phyloP scores from a whole-genome alignment of 2,329 filamentous ascomycete genomes.

The Trichoderma citrinoviride region DNA sequence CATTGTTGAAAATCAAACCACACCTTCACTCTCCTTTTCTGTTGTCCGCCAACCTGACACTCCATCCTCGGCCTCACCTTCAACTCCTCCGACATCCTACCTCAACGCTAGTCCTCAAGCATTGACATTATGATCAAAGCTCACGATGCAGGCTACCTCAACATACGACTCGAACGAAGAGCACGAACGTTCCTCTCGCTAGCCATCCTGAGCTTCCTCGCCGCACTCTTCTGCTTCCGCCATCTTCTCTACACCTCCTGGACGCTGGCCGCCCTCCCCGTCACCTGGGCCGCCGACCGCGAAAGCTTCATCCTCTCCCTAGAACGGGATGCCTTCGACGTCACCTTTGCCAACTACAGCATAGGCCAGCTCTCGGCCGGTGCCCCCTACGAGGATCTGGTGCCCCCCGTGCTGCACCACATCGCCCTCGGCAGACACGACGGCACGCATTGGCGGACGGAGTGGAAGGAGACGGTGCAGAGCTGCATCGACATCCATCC shows the following conservation, averaged over 20 bases:
- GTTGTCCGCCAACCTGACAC: not conserved
- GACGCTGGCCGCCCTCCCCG: conserved; percentile 32
- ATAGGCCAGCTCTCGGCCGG: conserved; percentile 31
- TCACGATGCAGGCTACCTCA: not conserved
- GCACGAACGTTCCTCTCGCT: conserved; percentile 16
- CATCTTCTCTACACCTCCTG: conserved; percentile 29
- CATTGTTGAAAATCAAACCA: not conserved
- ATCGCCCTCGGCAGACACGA: conserved; percentile 31
- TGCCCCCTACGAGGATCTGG: conserved; percentile 31
- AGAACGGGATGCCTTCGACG: conserved; percentile 32
- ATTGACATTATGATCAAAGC: conserved; percentile 8
- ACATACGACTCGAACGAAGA: not conserved
- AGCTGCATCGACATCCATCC: conserved; percentile 36
- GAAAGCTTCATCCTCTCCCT: conserved; percentile 32
- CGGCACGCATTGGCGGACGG: conserved; percentile 26
- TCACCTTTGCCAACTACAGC: conserved; percentile 36
- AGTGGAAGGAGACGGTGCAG: conserved; percentile 34
- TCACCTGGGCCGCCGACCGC: conserved; percentile 30
- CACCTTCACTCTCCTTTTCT: not conserved
- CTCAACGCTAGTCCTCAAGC: not conserved
- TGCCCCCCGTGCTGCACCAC: conserved; percentile 38
- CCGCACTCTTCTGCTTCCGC: conserved; percentile 24
- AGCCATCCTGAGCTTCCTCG: conserved; percentile 14
- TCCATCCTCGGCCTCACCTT: not conserved
- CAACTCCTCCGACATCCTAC: not conserved